Percentiles rank a stretch among this genome's conserved stretches.
Evolutionary conservation across 2,329 filamentous ascomycete genomes (phyloP).

Genomic region (Pseudocercospora crystallina): DNA sequence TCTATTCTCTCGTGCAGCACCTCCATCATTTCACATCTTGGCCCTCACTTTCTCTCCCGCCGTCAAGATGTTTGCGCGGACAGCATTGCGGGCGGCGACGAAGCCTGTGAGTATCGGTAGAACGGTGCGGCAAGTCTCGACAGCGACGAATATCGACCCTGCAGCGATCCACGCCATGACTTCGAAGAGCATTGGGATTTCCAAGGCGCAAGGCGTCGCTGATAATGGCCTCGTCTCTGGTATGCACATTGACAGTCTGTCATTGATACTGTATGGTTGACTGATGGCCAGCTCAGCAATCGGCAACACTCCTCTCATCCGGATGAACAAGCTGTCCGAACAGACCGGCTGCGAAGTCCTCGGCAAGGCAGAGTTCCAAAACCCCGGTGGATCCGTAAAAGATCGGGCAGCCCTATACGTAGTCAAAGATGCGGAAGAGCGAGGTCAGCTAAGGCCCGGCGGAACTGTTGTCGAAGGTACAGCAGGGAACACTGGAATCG

Average conservation of each 20-base stretch:
- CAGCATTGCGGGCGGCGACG: slow-evolving; percentile 24
- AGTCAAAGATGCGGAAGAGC: slow-evolving; percentile 88
- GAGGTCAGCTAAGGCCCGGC: slow-evolving; percentile 75
- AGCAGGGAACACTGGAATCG: slow-evolving; percentile 96
- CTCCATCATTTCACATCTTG: background rate
- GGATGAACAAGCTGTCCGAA: slow-evolving; percentile 81
- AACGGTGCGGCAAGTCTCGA: slow-evolving; percentile 27
- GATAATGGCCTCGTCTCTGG: slow-evolving; percentile 76
- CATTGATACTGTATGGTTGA: slow-evolving; percentile 14
- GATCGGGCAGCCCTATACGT: slow-evolving; percentile 94
- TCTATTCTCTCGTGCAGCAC: slow-evolving; percentile 1
- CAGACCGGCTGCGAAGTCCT: slow-evolving; percentile 92
- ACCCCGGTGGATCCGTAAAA: slow-evolving; percentile 94
- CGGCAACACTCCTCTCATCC: slow-evolving; percentile 93
- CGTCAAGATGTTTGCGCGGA: slow-evolving; percentile 21
- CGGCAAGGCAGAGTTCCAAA: slow-evolving; percentile 98
- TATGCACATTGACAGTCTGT: slow-evolving; percentile 41
- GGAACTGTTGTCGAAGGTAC: slow-evolving; percentile 97
- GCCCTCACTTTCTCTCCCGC: background rate
- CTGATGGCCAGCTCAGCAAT: slow-evolving; percentile 64
- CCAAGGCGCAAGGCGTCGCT: slow-evolving; percentile 75
- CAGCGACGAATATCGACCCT: slow-evolving; percentile 23
- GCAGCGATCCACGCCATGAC: slow-evolving; percentile 31
- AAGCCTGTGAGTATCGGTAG: slow-evolving; percentile 21
- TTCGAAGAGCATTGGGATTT: slow-evolving; percentile 63